These are phyloP conservation scores for Diospyros lotus DNA, from an alignment of 148 eudicot species.

Conservation along the genomic window DNA sequence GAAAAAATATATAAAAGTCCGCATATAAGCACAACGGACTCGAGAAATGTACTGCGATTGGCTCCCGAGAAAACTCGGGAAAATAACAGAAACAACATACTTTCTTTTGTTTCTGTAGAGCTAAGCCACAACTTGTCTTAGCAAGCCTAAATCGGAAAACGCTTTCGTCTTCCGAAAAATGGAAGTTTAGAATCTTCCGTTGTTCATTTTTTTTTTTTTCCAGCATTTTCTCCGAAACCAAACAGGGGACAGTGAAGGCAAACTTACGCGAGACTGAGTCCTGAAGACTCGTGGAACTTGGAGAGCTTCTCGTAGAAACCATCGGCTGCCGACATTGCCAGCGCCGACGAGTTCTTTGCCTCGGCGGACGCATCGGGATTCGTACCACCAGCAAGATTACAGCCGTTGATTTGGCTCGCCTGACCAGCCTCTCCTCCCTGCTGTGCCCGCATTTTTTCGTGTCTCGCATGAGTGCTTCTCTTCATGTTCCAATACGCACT, in stretches of 20 bases:
- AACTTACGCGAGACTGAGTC: constrained; percentile 41
- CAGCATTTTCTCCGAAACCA: constrained; percentile 7
- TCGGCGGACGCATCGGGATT: not conserved
- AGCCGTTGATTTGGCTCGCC: constrained; percentile 11
- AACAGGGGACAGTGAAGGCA: not conserved
- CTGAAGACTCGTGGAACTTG: constrained; percentile 36
- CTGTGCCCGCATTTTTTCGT: not conserved
- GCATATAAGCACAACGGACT: too few species aligned
- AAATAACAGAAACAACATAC: not conserved
- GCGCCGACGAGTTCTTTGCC: not conserved
- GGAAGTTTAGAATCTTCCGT: too few species aligned
- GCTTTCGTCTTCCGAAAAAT: not conserved
- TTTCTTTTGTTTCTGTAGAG: not conserved
- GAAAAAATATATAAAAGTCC: not conserved
- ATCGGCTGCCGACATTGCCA: constrained; percentile 13
- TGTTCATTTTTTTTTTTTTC: not conserved
- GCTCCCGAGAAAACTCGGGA: too few species aligned
- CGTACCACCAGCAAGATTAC: constrained; percentile 1
- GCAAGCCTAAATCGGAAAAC: not conserved
- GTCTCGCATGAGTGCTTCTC: not conserved
- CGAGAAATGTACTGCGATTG: too few species aligned
- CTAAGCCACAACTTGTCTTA: too few species aligned
- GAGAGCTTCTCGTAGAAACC: constrained; percentile 31
- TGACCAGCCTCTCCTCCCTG: not conserved
- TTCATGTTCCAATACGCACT: not conserved